Percentiles rank a stretch among this genome's conserved stretches.
These are phyloP conservation scores for Neonectria magnoliae DNA, from an alignment of 2,329 filamentous ascomycete species.

Conservation along the genomic window DNA sequence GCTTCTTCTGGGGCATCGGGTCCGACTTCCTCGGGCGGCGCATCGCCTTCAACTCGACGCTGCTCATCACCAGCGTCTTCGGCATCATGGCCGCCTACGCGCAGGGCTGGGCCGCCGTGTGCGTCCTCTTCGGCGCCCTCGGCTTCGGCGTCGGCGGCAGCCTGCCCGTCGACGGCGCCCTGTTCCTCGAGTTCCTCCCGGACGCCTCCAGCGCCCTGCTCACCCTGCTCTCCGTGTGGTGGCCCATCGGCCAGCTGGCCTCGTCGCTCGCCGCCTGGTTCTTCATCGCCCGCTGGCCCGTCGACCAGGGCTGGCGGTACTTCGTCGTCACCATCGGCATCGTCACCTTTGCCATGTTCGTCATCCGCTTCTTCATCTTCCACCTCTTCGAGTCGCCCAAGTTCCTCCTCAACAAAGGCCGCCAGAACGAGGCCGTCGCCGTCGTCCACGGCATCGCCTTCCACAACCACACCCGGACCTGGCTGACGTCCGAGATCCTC, in stretches of 20 bases:
- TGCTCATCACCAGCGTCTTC: conserved; percentile 79
- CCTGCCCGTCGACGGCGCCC: conserved; percentile 79
- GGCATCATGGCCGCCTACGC: conserved; percentile 76
- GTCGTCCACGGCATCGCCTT: conserved; percentile 82
- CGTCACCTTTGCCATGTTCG: conserved; percentile 80
- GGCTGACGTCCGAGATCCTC: conserved; percentile 78
- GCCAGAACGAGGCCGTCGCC: conserved; percentile 81
- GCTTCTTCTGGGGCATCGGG: conserved; percentile 82
- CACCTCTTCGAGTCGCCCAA: conserved; percentile 88
- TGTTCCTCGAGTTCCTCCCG: conserved; percentile 87
- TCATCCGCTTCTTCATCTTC: conserved; percentile 82
- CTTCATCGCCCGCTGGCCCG: conserved; percentile 75
- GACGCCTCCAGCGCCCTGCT: conserved; percentile 77
- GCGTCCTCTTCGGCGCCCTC: conserved; percentile 67
- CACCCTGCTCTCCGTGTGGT: conserved; percentile 86
- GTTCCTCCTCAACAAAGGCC: conserved; percentile 79
- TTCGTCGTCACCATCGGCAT: conserved; percentile 77
- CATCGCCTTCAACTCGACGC: conserved; percentile 82
- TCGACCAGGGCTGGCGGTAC: conserved; percentile 80
- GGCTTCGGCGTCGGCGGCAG: conserved; percentile 80
- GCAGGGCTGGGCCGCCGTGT: conserved; percentile 73
- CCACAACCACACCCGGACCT: conserved; percentile 75
- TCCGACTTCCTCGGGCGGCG: conserved; percentile 82
- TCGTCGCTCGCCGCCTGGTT: conserved; percentile 79
- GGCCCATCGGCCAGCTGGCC: conserved; percentile 83